Conservation (phyloP, 306 rosid genomes). For the Lathyrus aphaca region DNA sequence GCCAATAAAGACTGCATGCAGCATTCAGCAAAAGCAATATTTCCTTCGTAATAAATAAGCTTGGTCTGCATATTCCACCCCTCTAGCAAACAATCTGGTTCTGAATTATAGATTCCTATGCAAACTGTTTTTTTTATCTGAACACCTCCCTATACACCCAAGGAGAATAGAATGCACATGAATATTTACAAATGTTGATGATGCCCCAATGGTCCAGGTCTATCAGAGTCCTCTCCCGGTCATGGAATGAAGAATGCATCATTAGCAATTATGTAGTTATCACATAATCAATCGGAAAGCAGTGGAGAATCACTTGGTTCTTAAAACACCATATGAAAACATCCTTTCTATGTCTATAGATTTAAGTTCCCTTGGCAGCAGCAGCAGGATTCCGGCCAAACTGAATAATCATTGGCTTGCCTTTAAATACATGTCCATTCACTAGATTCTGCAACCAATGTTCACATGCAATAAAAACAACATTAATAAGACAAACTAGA, state of each 20-base stretch:
- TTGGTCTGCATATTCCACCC: constrained; percentile 15
- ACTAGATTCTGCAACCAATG: constrained; percentile 70
- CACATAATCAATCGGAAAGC: constrained; percentile 18
- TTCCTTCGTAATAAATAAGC: not conserved
- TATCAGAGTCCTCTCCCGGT: constrained; percentile 11
- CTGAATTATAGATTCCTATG: constrained; percentile 3
- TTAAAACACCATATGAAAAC: constrained; percentile 3
- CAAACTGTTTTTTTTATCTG: constrained; percentile 18
- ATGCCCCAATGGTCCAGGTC: not conserved
- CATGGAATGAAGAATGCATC: constrained; percentile 30
- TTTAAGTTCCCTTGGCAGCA: constrained; percentile 57
- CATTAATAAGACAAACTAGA: constrained; percentile 15
- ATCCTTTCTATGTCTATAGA: constrained; percentile 5
- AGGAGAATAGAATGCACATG: constrained; percentile 4
- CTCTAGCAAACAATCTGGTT: constrained; percentile 18
- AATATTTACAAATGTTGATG: constrained; percentile 1
- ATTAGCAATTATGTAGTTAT: not conserved
- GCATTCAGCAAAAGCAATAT: not conserved
- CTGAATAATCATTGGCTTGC: constrained; percentile 93
- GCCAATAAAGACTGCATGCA: no score
- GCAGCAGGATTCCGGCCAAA: constrained; percentile 82
- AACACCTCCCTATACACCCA: constrained; percentile 12
- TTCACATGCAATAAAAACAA: constrained; percentile 26
- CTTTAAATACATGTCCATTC: constrained; percentile 78
- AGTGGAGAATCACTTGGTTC: constrained; percentile 2